Evolutionary conservation across 345 rosid species (phyloP).

Genomic region (Pistacia integerrima): DNA sequence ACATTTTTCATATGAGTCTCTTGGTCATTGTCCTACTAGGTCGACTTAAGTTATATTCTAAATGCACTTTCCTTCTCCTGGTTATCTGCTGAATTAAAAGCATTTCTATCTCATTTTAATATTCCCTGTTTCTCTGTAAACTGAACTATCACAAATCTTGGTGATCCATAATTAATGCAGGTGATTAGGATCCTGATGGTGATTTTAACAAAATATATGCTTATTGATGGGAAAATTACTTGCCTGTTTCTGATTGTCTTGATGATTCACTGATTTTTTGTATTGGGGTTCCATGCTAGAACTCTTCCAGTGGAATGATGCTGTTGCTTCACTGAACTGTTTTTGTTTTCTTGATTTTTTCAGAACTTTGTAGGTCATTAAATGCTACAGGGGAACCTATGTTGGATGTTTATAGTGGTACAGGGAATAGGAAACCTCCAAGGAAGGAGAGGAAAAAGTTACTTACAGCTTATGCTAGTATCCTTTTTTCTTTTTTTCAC

Average conservation of each 20-base stretch:
- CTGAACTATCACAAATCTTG: not conserved
- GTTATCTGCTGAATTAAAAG: too few species aligned
- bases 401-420: slow-evolving; percentile 37
- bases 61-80: too few species aligned
- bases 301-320: slow-evolving; percentile 15
- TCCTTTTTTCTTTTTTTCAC: slow-evolving; percentile 27
- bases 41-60: not conserved
- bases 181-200: not conserved
- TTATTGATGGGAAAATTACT: not conserved
- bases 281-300: not conserved
- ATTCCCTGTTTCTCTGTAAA: not conserved
- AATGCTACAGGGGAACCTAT: slow-evolving; percentile 30
- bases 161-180: not conserved
- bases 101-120: not conserved
- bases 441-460: slow-evolving; percentile 61
- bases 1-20: not conserved
- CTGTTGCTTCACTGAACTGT: slow-evolving; percentile 35
- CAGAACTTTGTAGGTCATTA: slow-evolving; percentile 60
- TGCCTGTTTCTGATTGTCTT: not conserved
- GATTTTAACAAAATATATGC: not conserved
- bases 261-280: not conserved
- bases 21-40: not conserved
- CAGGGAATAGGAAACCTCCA: slow-evolving; percentile 48
- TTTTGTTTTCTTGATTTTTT: slow-evolving; percentile 22
- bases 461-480: slow-evolving; percentile 44